Conservation (phyloP, 164 flowering plant species). For the Stephania japonica region DNA sequence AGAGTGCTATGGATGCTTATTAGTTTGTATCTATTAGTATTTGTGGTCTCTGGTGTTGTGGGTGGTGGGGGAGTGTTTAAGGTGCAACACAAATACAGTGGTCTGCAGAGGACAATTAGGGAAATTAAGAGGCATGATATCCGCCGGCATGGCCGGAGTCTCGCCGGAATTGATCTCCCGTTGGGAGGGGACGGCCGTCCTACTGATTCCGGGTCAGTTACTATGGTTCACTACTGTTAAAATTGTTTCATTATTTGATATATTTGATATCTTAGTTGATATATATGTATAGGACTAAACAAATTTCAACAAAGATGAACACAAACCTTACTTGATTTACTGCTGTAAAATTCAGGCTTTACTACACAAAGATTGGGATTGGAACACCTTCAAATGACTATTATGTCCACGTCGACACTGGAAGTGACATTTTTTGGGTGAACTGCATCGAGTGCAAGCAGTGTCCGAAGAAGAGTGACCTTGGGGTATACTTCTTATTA, state of each 20-base stretch:
- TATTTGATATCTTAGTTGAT: background rate
- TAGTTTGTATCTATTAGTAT: background rate
- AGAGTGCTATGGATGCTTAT: background rate
- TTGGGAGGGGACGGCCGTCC: conserved; percentile 65
- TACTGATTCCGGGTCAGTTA: conserved; percentile 48
- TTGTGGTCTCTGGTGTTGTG: background rate
- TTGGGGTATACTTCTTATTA: conserved; percentile 47
- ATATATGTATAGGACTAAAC: background rate
- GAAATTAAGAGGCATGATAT: conserved; percentile 51
- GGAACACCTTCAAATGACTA: conserved; percentile 79
- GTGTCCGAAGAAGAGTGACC: conserved; percentile 74
- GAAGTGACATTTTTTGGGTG: conserved; percentile 88
- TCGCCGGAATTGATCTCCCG: conserved; percentile 61
- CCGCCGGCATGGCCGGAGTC: conserved; percentile 45
- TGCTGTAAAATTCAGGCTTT: conserved; percentile 44
- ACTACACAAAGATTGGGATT: conserved; percentile 71
- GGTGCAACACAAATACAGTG: conserved; percentile 52
- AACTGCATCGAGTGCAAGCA: conserved; percentile 69
- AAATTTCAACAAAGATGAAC: background rate
- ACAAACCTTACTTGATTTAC: background rate
- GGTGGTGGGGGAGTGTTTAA: conserved; percentile 26
- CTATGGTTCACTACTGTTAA: too few relatives aligned
- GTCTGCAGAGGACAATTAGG: conserved; percentile 26
- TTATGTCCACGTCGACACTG: conserved; percentile 88
- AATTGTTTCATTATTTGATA: background rate